Evolutionary conservation across 192 early-diverging fungal genomes (phyloP), one percentile per base, ranked within the genome.

Genomic region (Dissophora ornata): DNA sequence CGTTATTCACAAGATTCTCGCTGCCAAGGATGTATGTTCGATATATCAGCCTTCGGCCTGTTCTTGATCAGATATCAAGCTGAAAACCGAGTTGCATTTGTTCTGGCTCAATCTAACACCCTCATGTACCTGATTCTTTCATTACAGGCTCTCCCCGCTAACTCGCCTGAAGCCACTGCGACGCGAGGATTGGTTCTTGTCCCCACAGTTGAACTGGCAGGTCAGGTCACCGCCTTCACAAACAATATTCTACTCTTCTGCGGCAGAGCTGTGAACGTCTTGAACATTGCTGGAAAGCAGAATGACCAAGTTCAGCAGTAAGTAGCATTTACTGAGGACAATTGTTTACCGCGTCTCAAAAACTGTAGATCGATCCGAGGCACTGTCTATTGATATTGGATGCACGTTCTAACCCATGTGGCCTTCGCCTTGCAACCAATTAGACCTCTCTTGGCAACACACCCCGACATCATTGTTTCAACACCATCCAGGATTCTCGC

Each of bases 201-300:
- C 5, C 97, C 97, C 12, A 97, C 97, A 1, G 87, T 93, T 49
- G 97, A 99, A 81, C 86, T 99, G 52, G 95, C 97, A 12, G 94
- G 93, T 71, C 97, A 99, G 79, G 96, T 99, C 16, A 84, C 87
- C 16, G 82, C 85, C 40, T 88, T 92, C 49, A 69, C 95, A 44
- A 87, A 88, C 29, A 90, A 92, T 42, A 75, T 99, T 61, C 67
- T 87, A 8, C 68, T 87, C 28, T 97, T 94, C 68, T 90, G 93
- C 49, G 86, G 89, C n/a, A 67, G 86, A 21, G 68, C 84, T 19
- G 80, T 95, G 12, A 84, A 74, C 25, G 80, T 86, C 9, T 82
- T 90, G 34, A 95, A 94, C 64, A 67, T 95, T 42, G 87, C 88
- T 22, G 82, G 77, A 65, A 85, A 84, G 50, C 62, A 78, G n/a